phyloP scores from a whole-genome alignment of 2,329 filamentous ascomycete genomes.

The Alternaria viburni region DNA sequence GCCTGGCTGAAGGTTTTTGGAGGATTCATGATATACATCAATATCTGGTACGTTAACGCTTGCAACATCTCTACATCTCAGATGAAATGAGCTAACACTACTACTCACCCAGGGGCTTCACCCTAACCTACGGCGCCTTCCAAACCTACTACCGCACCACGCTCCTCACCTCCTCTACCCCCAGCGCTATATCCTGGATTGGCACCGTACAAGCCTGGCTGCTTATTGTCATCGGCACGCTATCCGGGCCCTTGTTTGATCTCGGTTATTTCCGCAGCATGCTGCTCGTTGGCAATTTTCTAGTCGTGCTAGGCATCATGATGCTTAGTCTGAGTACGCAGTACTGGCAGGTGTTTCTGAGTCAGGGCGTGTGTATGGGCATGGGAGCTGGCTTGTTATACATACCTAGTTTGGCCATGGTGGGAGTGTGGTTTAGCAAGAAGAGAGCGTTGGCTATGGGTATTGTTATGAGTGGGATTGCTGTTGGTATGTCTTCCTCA shows the following conservation, averaged over 20 bases:
- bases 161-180: conserved; percentile 44
- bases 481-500: conserved; percentile 37
- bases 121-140: conserved; percentile 52
- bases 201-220: conserved; percentile 54
- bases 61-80: neutral
- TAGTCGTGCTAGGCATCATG: conserved; percentile 67
- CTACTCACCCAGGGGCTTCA: conserved; percentile 46
- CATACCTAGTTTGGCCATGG: conserved; percentile 46
- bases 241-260: conserved; percentile 57
- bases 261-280: conserved; percentile 56
- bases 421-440: conserved; percentile 45
- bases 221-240: conserved; percentile 61
- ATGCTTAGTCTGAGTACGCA: conserved; percentile 63
- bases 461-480: conserved; percentile 48
- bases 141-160: conserved; percentile 54
- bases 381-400: conserved; percentile 46
- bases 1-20: conserved; percentile 50
- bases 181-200: conserved; percentile 55
- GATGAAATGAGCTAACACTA: neutral
- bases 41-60: conserved; percentile 41
- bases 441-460: conserved; percentile 45
- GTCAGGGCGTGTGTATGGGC: conserved; percentile 60
- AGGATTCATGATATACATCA: conserved; percentile 49
- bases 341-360: conserved; percentile 62
- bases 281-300: conserved; percentile 54